Evolutionary conservation across 306 rosid species (phyloP).

Genomic region (Sindora glabra): DNA sequence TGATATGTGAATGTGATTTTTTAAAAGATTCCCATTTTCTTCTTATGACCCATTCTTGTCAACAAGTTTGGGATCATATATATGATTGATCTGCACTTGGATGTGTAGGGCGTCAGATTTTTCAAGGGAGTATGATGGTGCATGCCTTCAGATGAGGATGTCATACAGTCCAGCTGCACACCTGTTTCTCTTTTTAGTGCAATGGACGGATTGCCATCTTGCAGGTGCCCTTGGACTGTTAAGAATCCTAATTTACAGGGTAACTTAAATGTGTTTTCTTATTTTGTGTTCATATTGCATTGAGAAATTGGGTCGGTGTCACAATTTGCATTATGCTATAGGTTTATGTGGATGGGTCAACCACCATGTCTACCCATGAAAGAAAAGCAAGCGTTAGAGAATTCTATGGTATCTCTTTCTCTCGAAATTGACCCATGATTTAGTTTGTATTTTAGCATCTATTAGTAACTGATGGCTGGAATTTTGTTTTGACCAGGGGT

Average conservation of each 20-base stretch:
- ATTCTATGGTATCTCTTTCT: constrained; percentile 62
- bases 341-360: constrained; percentile 96
- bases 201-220: constrained; percentile 93
- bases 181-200: constrained; percentile 81
- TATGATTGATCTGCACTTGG: constrained; percentile 4
- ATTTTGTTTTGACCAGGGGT: constrained; percentile 48
- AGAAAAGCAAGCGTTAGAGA: constrained; percentile 92
- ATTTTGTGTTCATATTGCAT: constrained; percentile 5
- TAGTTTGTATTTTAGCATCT: neutral
- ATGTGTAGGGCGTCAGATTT: constrained; percentile 77
- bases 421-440: neutral
- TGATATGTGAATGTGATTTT: neutral
- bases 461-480: constrained; percentile 19
- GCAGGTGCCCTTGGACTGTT: constrained; percentile 91
- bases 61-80: neutral
- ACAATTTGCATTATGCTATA: constrained; percentile 20
- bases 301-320: constrained; percentile 12
- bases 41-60: neutral
- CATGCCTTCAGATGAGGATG: constrained; percentile 98
- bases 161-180: constrained; percentile 97
- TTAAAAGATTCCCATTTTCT: neutral
- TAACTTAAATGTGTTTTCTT: constrained; percentile 6
- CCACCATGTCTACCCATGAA: constrained; percentile 94
- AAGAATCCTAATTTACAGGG: constrained; percentile 91
- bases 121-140: constrained; percentile 86